Base-by-base conservation (phyloP, 2,329 filamentous ascomycete species). In the Venturia aucupariae region DNA sequence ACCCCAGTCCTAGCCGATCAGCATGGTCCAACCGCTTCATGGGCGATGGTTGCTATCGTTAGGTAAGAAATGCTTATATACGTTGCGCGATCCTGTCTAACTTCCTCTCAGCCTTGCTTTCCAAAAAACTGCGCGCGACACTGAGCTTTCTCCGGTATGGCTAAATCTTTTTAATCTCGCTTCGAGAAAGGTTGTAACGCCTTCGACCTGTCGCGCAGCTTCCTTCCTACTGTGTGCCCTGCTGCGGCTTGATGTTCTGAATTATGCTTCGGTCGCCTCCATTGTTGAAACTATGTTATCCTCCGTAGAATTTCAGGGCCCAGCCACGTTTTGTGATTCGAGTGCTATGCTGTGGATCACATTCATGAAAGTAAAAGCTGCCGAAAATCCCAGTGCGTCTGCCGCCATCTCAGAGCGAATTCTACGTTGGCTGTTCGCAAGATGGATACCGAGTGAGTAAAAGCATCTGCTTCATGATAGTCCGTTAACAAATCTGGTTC, bases 21-120 rank as follows among this genome's bases (percentile, higher is more conserved):
- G 70, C 86, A 88, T 68, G 76, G 78, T 17, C 74, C 76, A 10
- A 78, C 87, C 48, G 84, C 87, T 8, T 90, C 87, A 0, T 99
- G 94, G 94, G 88, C 91, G 22, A 85, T 96, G 79, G 74, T 97
- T 62, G 88, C 87, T n/a, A 85, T 91, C 71, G 81, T 90, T 67
- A 90, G 89, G 90, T 92, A 78, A 30, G 30, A 54, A 17, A 51
- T 51, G 24, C 15, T 13, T 32, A 17, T 22, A 46, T 22, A 27
- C 10, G 2, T 13, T 15, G 22, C 46, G 6, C 15, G 6, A 51
- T 11, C 30, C 54, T 67, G 15, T 70, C 65, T 61, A 46, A 66
- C n/a, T 59, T 42, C n/a, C n/a, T 57, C 64, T 7, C 67, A 83
- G 81, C 68, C 80, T 82, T 69, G 77, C 81, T 38, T 70, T 76